Evolutionary conservation across 371 early-diverging fungal genomes (phyloP), one percentile per base, ranked within the genome.

Genomic region (Mucor velutinosus): DNA sequence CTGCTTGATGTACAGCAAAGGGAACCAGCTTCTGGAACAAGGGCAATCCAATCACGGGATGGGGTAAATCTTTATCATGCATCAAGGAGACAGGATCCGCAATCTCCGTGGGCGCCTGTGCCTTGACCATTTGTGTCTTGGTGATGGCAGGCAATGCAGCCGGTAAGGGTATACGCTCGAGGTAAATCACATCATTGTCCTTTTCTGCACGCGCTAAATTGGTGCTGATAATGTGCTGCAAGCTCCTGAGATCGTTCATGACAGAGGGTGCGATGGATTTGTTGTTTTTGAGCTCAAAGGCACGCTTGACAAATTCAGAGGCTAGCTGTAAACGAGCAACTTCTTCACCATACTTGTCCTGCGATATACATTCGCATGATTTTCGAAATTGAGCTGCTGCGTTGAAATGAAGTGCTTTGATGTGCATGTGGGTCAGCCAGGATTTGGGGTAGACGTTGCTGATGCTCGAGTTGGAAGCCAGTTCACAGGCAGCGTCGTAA

Each of bases 161-260:
- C 5, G 83, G 64, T 4, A 84, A 69, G 0, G 96, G 95, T 5
- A 97, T 86, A 0, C 81, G 75, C 29, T 94, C 91, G 57, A 94
- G 74, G 72, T 95, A 97, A 21, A 97, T 93, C 53, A 92, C 81
- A 73, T 95, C 93, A 67, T 96, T 96, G 71, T 97, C 97, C 76
- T 92, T 94, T 59, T 90, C 89, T 8, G 97, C 95, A 10, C 91
- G 81, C 0, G 80, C 79, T 5, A 94, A 69, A 60, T 90, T 89
- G 35, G 81, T 79, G 29, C 74, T 67, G 12, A 93, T 86, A 4
- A 83, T 84, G 23, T 79, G 82, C 53, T 87, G 86, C 10, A 91
- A 76, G 1, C 89, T 83, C 32, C 69, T 70, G 7, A 83, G 56
- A 65, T 83, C 84, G 33, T 72, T 81, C 29, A 78, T 45, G 11